phyloP scores from a whole-genome alignment of 306 rosid species.

The Purshia tridentata region DNA sequence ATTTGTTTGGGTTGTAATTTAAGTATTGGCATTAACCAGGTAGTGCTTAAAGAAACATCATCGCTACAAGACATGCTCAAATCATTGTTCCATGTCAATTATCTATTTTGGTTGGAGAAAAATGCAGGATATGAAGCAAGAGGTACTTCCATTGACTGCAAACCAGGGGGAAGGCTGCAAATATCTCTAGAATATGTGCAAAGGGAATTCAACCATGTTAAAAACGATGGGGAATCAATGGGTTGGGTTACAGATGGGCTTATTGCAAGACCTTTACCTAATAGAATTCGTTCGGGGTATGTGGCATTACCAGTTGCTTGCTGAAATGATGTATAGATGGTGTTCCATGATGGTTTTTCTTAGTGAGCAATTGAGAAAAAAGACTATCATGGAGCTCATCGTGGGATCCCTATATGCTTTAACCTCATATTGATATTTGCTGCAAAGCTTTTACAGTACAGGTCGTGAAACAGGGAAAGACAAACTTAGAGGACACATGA shows the following conservation, averaged over 20 bases:
- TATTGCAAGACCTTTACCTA: conserved; percentile 80
- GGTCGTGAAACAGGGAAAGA: conserved; percentile 1
- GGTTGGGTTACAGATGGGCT: conserved; percentile 88
- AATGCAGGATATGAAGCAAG: conserved; percentile 70
- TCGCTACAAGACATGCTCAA: conserved; percentile 82
- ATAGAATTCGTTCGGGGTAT: conserved; percentile 48
- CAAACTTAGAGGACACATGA: not conserved
- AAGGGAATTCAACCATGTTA: conserved; percentile 73
- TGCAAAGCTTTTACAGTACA: conserved; percentile 2
- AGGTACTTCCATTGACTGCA: conserved; percentile 58
- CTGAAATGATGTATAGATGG: conserved; percentile 24
- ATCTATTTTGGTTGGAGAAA: conserved; percentile 82
- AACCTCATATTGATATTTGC: not conserved
- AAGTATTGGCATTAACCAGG: conserved; percentile 46
- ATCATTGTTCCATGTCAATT: conserved; percentile 85
- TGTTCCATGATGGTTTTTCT: conserved; percentile 20
- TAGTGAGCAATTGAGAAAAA: conserved; percentile 4
- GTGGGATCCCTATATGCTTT: not conserved
- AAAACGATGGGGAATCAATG: conserved; percentile 59
- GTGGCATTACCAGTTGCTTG: conserved; percentile 21
- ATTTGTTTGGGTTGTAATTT: conserved; percentile 20
- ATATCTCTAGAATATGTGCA: conserved; percentile 70
- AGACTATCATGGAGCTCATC: not conserved
- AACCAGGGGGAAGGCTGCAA: conserved; percentile 73
- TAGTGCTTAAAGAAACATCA: conserved; percentile 77